phyloP scores from a whole-genome alignment of 768 basidiomycete genomes.

The Tricholoma matsutake region DNA sequence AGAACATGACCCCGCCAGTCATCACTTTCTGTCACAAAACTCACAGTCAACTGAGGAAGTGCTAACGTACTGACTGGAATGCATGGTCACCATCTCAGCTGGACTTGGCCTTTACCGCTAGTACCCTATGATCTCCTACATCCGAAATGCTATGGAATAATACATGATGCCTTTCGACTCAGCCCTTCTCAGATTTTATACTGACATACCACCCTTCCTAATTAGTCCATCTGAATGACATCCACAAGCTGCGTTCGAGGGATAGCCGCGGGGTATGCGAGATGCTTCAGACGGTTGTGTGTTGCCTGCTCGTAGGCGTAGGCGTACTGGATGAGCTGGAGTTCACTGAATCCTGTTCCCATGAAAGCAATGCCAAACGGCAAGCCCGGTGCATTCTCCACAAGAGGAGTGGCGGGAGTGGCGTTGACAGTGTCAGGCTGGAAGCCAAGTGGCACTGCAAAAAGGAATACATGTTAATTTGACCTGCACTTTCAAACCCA shows the following conservation, averaged over 20 bases:
- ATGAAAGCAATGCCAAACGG: constrained; percentile 64
- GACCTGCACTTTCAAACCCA: neutral
- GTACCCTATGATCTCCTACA: too few species aligned
- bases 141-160: too few species aligned
- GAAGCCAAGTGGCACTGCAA: constrained; percentile 58
- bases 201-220: too few species aligned
- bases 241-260: constrained; percentile 49
- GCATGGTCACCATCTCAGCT: too few species aligned
- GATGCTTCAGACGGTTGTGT: constrained; percentile 43
- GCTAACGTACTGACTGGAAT: too few species aligned
- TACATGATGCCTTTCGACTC: too few species aligned
- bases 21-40: too few species aligned
- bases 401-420: constrained; percentile 37
- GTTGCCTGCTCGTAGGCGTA: constrained; percentile 69
- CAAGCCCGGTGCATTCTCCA: constrained; percentile 52
- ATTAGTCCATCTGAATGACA: constrained; percentile 8
- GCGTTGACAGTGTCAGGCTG: constrained; percentile 45
- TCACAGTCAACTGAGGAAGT: too few species aligned
- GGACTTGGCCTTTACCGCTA: too few species aligned
- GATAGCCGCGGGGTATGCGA: constrained; percentile 50
- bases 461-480: neutral
- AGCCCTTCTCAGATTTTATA: too few species aligned
- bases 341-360: constrained; percentile 60
- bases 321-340: constrained; percentile 51
- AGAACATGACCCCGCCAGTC: too few species aligned